Evolutionary conservation across 2,329 filamentous ascomycete species (phyloP).

Genomic region (Calonectria multiphialidica): DNA sequence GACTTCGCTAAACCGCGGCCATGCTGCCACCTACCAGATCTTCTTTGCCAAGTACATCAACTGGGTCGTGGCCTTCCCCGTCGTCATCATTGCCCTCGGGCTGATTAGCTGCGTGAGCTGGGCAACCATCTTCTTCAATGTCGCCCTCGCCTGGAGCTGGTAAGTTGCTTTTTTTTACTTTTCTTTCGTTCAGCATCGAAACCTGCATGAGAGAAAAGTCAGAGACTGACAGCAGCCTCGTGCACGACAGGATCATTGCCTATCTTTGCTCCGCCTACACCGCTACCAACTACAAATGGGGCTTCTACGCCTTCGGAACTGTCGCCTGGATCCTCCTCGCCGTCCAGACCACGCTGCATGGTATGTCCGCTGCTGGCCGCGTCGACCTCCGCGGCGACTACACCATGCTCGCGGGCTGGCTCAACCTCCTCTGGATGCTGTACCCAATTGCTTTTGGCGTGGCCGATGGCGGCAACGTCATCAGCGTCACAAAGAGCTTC

Average conservation of each 20-base stretch:
- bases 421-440: constrained; percentile 65
- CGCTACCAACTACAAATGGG: constrained; percentile 66
- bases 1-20: constrained; percentile 41
- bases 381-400: constrained; percentile 60
- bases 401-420: constrained; percentile 57
- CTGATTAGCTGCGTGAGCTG: constrained; percentile 66
- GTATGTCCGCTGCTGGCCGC: constrained; percentile 53
- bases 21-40: constrained; percentile 57
- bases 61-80: constrained; percentile 65
- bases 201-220: background rate
- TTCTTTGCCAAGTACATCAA: constrained; percentile 69
- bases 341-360: constrained; percentile 56
- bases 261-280: constrained; percentile 65
- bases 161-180: constrained; percentile 11
- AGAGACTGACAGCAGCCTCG: background rate
- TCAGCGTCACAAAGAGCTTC: constrained; percentile 58
- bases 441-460: constrained; percentile 67
- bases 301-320: constrained; percentile 67
- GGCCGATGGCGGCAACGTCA: constrained; percentile 63
- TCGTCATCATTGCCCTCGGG: constrained; percentile 59
- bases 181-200: no score
- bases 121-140: constrained; percentile 65
- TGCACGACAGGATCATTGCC: constrained; percentile 51
- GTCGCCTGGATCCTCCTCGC: constrained; percentile 59
- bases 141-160: constrained; percentile 64